Base-by-base conservation (phyloP, 129 eudicot genomes). In the Lactuca sativa region DNA sequence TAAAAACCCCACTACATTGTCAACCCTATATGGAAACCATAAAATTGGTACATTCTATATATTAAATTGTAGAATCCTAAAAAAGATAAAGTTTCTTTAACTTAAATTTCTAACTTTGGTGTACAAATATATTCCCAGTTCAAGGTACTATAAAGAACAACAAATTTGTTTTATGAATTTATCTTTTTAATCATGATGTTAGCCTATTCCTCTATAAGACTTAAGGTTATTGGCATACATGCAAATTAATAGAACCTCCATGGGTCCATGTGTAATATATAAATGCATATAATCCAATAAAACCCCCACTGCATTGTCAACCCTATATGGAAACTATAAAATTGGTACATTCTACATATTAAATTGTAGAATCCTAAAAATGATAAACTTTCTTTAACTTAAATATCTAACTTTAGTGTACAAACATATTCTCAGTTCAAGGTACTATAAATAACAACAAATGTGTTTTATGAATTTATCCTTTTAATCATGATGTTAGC, bases 301-400 rank as follows among this genome's bases (percentile, higher is more conserved):
- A 57, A 41, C 57, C 14, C 32, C n/a, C 15, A 56, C 37, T 18
- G 7, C 10, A 21, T 36, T 36, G 55, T 34, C 61, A 14, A 34
- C 10, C 9, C 51, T 51, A 30, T 62, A 18, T 51, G 21, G 52
- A 37, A 33, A 37, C 21, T 15, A 32, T 14, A 48, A 60, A 44
- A 9, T 48, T 33, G 30, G 11, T 15, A 43, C 59, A 44, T 59
- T 60, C 64, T 31, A 15, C 10, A 25, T 31, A 51, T 44, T 3
- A 16, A 38, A 17, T 21, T 34, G 36, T 16, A 72, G 54, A 72
- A 72, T 72, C 77, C 69, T 61, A 61, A 61, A 61, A 61, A 72
- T 61, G 62, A 51, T 30, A 13, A 13, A 13, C 17, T 12, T 37
- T 30, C 18, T 55, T 41, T 33, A 70, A 21, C 15, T 31, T 25